Evolutionary conservation across 768 basidiomycete genomes (phyloP), one percentile per base, ranked within the genome.

Genomic region (Termitomyces sp.): DNA sequence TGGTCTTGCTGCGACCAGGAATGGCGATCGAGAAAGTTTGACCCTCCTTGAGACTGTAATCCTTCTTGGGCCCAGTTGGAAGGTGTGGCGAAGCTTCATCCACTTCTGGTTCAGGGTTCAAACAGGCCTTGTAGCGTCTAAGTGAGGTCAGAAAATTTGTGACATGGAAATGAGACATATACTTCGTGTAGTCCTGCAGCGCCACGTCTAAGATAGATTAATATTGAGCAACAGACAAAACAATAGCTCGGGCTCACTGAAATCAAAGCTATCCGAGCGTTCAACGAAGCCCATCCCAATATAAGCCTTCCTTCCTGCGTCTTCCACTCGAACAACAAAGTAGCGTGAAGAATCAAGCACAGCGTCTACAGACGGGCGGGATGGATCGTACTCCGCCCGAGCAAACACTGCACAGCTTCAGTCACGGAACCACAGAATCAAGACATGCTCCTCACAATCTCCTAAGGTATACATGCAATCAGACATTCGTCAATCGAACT

Each of bases 281-380:
- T 95, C 93, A 21, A 81, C 80, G 68, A 94, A 98, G 15, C 94
- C 94, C 80, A 97, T 87, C 5, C 94, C 94, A 55, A 98, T 92
- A 65, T 92, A 94, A 1, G 95, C 94, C 67, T 90, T 88, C 68
- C 81, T 85, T 21, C 92, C 92, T 15, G 75, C 77, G 62, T 95
- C 93, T 68, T 97, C 94, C 2, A 97, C 88, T 52, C 92, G 80
- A 41, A 97, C 76, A 15, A 96, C 94, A 66, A 98, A 98, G 68
- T 98, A 98, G 46, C 94, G 84, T 11, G 93, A 95, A 1, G 93
- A 95, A 68, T 98, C 94, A 26, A 97, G 77, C 15, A 95, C 93
- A n/a, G 91, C 88, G 61, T 98, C 94, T n/a, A 98, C 90, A 28
- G 82, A 85, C 5, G 92, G 90, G 55, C 83, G 84, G 43, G 80